Evolutionary conservation across 805 yeast species (phyloP).

Genomic region (Cyberlindnera misumaiensis): DNA sequence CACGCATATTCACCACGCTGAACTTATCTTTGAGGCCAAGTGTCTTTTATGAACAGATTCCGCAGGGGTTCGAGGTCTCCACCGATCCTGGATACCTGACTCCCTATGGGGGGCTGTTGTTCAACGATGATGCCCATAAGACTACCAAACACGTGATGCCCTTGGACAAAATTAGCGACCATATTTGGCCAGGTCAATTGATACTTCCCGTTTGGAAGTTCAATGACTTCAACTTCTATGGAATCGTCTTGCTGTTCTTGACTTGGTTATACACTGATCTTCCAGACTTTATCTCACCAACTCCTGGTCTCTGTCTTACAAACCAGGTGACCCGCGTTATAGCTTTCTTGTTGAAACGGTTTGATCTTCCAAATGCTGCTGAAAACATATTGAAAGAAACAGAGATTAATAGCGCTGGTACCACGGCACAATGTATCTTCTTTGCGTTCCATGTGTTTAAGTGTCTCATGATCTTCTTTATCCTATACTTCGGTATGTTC

Average conservation of each 20-base stretch:
- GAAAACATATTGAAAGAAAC: slow-evolving; percentile 43
- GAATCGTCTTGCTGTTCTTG: slow-evolving; percentile 31
- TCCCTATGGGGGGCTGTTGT: slow-evolving; percentile 73
- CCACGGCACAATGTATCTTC: slow-evolving; percentile 55
- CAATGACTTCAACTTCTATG: slow-evolving; percentile 35
- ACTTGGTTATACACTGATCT: slow-evolving; percentile 90
- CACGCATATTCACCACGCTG: slow-evolving; percentile 53
- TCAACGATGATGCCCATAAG: slow-evolving; percentile 50
- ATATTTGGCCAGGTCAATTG: slow-evolving; percentile 87
- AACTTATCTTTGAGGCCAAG: slow-evolving; percentile 79
- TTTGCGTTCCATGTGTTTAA: slow-evolving; percentile 70
- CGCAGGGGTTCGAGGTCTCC: slow-evolving; percentile 57
- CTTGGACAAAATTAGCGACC: slow-evolving; percentile 47
- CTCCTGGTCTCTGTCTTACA: slow-evolving; percentile 84
- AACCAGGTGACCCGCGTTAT: slow-evolving; percentile 39
- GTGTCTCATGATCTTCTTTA: slow-evolving; percentile 43
- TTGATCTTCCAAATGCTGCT: slow-evolving; percentile 39
- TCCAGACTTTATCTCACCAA: slow-evolving; percentile 84
- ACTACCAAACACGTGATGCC: slow-evolving; percentile 39
- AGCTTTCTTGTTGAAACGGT: slow-evolving; percentile 24
- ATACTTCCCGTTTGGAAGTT: slow-evolving; percentile 66
- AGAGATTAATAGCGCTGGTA: slow-evolving; percentile 30
- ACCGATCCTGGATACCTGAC: slow-evolving; percentile 77
- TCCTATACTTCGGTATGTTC: slow-evolving; percentile 63
- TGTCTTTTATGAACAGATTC: slow-evolving; percentile 58